These are phyloP conservation scores for Ophiostoma pallidulum DNA, from an alignment of 2,329 filamentous ascomycete genomes.

Conservation along the genomic window DNA sequence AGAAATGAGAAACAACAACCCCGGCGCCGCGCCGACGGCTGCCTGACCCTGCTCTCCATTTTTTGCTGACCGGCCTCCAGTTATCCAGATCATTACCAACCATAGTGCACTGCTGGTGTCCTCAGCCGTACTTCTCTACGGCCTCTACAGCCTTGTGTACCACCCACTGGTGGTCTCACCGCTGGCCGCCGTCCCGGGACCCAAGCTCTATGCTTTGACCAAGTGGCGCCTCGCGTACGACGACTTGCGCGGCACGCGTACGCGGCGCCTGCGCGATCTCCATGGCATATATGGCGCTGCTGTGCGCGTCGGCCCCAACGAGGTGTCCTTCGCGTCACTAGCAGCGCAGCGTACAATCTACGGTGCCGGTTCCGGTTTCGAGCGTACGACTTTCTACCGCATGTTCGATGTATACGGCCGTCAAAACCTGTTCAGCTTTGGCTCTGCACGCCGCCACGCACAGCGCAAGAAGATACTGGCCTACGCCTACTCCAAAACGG, in stretches of 20 bases:
- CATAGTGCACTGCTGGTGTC: background rate
- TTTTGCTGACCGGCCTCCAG: too few species aligned
- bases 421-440: constrained; percentile 44
- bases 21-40: too few species aligned
- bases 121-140: background rate
- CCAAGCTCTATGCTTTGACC: constrained; percentile 30
- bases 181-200: constrained; percentile 25
- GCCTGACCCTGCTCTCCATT: too few species aligned
- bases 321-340: constrained; percentile 33
- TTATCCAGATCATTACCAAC: too few species aligned
- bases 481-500: constrained; percentile 43
- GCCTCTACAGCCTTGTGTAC: background rate
- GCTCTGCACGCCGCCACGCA: constrained; percentile 31
- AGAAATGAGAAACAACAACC: too few species aligned
- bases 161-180: constrained; percentile 8
- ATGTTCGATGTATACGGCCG: constrained; percentile 46
- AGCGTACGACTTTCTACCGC: constrained; percentile 40
- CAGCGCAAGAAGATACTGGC: constrained; percentile 43
- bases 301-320: constrained; percentile 38
- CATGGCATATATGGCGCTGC: constrained; percentile 37
- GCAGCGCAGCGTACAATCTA: constrained; percentile 43
- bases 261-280: constrained; percentile 30
- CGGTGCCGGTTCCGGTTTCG: constrained; percentile 41
- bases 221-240: constrained; percentile 37
- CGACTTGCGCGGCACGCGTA: constrained; percentile 34